Evolutionary conservation across 2,329 filamentous ascomycete species (phyloP).

Genomic region (Cladosporium phlei): DNA sequence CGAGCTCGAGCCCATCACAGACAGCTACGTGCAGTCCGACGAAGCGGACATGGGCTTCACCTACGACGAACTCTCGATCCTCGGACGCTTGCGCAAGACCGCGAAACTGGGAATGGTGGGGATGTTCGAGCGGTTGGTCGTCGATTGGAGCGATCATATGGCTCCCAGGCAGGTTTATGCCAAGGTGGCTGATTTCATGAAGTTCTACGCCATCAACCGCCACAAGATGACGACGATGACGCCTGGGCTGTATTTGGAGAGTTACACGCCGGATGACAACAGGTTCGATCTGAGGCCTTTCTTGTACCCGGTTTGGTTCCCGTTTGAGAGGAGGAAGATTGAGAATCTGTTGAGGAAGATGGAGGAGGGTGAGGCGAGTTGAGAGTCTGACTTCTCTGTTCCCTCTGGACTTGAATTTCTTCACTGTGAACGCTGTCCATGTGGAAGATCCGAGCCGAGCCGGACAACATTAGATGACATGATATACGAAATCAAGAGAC

Average conservation of each 20-base stretch:
- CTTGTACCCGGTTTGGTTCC: slow-evolving; percentile 46
- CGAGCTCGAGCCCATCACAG: slow-evolving; percentile 59
- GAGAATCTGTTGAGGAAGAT: slow-evolving; percentile 42
- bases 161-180: slow-evolving; percentile 30
- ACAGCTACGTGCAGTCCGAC: slow-evolving; percentile 55
- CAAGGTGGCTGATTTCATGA: slow-evolving; percentile 46
- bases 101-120: slow-evolving; percentile 51
- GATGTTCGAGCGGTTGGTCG: slow-evolving; percentile 50
- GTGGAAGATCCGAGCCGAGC: too few relatives aligned
- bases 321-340: slow-evolving; percentile 47
- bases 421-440: too few relatives aligned
- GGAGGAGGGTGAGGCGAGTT: slow-evolving; percentile 30
- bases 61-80: slow-evolving; percentile 51
- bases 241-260: slow-evolving; percentile 50
- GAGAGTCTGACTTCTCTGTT: too few relatives aligned
- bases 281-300: slow-evolving; percentile 55
- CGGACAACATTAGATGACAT: background rate
- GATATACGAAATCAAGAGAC: too few relatives aligned
- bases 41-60: slow-evolving; percentile 53
- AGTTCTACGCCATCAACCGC: slow-evolving; percentile 59
- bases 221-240: slow-evolving; percentile 62
- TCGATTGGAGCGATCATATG: slow-evolving; percentile 44
- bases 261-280: slow-evolving; percentile 49
- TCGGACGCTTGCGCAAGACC: slow-evolving; percentile 52
- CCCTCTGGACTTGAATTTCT: too few relatives aligned